Base-by-base conservation (phyloP, 1,284 basidiomycete genomes). In the Amylostereum chailletii region DNA sequence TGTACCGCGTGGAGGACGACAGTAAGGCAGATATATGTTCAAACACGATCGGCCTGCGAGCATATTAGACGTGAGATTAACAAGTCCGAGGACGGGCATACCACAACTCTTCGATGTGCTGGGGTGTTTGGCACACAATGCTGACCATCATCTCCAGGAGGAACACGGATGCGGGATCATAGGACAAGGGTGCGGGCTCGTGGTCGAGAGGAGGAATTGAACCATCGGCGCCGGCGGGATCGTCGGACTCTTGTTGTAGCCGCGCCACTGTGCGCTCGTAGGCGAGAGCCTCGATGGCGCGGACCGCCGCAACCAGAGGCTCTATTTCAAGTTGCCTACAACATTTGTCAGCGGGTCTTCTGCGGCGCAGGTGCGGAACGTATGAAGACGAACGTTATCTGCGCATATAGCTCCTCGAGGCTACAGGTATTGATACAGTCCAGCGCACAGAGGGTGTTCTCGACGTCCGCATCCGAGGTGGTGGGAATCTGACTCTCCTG, bases 371-470 rank as follows among this genome's bases (percentile, higher is more conserved):
- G 19, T 19, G 19, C 51, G 38, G 39, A 29, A 39, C 32, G 34
- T 44, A 10, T 44, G 50, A 40, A 42, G 3, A 26, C 30, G 75
- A 62, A 92, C 87, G 88, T 83, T 33, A 98, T 90, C 64, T 98
- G 91, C 40, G 79, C 83, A 66, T 98, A 98, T 2, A 99, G 74
- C 62, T 97, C 93, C 57, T 98, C 94, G 29, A 99, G 70, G 45
- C 90, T 83, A 65, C 96, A 99, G 5, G 92, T 93, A 2, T 84
- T 85, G 54, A 99, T 86, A 62, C 94, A 98, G 64, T 99, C 96
- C 44, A 97, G 88, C 1, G 96, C 90, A 55, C 90, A 94, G 5
- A 99, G 73, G 0, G 95, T 96, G 52, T 86, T 94, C 67, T 99
- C 96, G 26, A 98, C 73, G 59, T 99, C 94, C 31, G 87, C 77